phyloP scores from a whole-genome alignment of 768 basidiomycete genomes.

The Mycena vulgaris region DNA sequence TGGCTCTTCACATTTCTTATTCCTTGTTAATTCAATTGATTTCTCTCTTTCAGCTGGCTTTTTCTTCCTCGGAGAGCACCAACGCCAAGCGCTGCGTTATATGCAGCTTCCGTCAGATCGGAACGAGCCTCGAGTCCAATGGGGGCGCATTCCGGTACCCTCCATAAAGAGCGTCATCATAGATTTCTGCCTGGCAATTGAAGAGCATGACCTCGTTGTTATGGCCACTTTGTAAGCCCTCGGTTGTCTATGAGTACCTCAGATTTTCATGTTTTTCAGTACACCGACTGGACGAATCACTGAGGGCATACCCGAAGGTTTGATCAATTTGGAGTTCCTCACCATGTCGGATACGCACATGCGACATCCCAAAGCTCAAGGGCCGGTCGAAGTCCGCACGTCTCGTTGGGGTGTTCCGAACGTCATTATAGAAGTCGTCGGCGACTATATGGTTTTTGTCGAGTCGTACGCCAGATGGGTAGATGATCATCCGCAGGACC shows the following conservation, averaged over 20 bases:
- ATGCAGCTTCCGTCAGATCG: slow-evolving; percentile 27
- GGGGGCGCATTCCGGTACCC: slow-evolving; percentile 17
- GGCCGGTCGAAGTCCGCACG: slow-evolving; percentile 49
- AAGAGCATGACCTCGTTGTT: slow-evolving; percentile 39
- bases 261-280: neutral
- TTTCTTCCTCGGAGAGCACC: slow-evolving; percentile 31
- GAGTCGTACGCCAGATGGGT: slow-evolving; percentile 39
- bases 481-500: slow-evolving; percentile 35
- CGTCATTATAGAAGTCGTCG: slow-evolving; percentile 63
- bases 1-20: slow-evolving; percentile 1
- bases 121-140: neutral
- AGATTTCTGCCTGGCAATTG: slow-evolving; percentile 36
- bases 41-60: neutral
- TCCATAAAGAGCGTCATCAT: slow-evolving; percentile 11
- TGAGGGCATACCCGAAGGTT: neutral
- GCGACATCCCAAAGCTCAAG: slow-evolving; percentile 53
- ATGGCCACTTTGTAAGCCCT: slow-evolving; percentile 36
- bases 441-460: slow-evolving; percentile 59
- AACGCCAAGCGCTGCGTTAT: slow-evolving; percentile 21
- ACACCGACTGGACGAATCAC: slow-evolving; percentile 2
- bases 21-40: neutral
- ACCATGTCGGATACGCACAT: slow-evolving; percentile 53
- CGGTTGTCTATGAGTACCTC: neutral
- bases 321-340: slow-evolving; percentile 41
- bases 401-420: slow-evolving; percentile 45